Conservation (phyloP, 2,329 filamentous ascomycete genomes). For the Paraphoma sp. region DNA sequence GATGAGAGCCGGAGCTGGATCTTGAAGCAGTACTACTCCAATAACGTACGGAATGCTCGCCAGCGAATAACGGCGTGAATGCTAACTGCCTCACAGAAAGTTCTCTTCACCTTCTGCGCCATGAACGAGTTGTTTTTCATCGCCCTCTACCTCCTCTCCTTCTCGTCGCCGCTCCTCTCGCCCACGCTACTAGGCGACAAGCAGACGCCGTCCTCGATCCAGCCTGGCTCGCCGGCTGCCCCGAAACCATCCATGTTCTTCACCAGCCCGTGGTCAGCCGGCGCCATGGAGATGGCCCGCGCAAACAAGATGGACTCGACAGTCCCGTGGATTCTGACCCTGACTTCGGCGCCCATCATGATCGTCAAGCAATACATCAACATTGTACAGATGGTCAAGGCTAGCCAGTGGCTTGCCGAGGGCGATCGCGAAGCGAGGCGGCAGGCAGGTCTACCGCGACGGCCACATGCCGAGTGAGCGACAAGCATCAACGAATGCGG, state of each 20-base stretch:
- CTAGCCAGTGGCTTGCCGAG: slow-evolving; percentile 89
- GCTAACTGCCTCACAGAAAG: slow-evolving; percentile 64
- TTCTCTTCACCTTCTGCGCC: slow-evolving; percentile 88
- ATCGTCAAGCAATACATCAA: slow-evolving; percentile 92
- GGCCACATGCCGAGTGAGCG: slow-evolving; percentile 8
- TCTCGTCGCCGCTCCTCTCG: slow-evolving; percentile 87
- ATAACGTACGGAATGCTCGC: slow-evolving; percentile 71
- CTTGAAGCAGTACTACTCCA: slow-evolving; percentile 95
- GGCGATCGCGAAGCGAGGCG: slow-evolving; percentile 76
- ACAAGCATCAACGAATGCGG: neutral
- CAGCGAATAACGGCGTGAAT: neutral
- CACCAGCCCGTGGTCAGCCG: slow-evolving; percentile 88
- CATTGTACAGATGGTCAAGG: slow-evolving; percentile 90
- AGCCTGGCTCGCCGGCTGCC: slow-evolving; percentile 73
- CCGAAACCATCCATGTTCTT: slow-evolving; percentile 77
- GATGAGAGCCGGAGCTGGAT: slow-evolving; percentile 87
- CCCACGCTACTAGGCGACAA: slow-evolving; percentile 76
- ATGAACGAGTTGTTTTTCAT: slow-evolving; percentile 98
- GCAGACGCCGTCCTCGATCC: slow-evolving; percentile 58
- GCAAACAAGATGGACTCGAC: slow-evolving; percentile 78
- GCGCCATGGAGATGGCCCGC: slow-evolving; percentile 85
- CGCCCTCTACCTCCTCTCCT: slow-evolving; percentile 94
- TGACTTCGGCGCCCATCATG: slow-evolving; percentile 86
- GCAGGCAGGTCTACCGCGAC: slow-evolving; percentile 43
- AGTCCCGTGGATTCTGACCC: slow-evolving; percentile 79